Base-by-base conservation (phyloP, 805 yeast species). In the Candida sonorensis region DNA sequence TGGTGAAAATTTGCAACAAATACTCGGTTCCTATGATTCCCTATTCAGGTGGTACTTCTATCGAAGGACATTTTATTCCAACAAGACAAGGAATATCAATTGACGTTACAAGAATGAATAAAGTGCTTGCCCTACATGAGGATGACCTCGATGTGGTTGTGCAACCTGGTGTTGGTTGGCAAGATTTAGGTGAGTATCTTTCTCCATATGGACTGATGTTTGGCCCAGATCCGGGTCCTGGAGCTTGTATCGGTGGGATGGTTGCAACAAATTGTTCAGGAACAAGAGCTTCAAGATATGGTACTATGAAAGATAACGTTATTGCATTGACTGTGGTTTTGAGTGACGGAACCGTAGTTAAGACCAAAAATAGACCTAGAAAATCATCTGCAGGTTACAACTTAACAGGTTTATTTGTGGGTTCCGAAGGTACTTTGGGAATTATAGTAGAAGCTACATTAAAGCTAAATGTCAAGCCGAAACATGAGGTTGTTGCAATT, bases 141-240 rank as follows among this genome's bases (percentile, higher is more conserved):
- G 64, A 69, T 16, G 94, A 83, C 53, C 57, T 82, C 46, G 92
- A 83, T 52, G 70, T 79, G 10, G 71, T 67, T 9, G 85, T 83
- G 4, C 85, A 83, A 50, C 83, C 87, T 0, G 87, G 88, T 15
- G 77, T 83, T 8, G 82, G 81, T 1, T 82, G 92, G 90, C 82
- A 77, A 55, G 78, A 75, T 24, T 58, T 83, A 35, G 72, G 70
- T 40, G 75, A 72, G 16, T 69, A 57, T 35, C 46, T 77, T 32
- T 52, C 49, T 7, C 70, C 70, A 7, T 48, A 67, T 31, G 72
- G 72, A 0, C 53, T 78, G 14, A 46, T 83, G 50, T 78, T 83
- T 51, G 92, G 92, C 0, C 81, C 82, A 11, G 90, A 81, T 52
- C 81, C 65, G 1, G 88, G 88, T 28, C 87, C 90, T 15, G 86